Evolutionary conservation across 2,329 filamentous ascomycete genomes (phyloP).

Genomic region (Aspergillus intermedius): DNA sequence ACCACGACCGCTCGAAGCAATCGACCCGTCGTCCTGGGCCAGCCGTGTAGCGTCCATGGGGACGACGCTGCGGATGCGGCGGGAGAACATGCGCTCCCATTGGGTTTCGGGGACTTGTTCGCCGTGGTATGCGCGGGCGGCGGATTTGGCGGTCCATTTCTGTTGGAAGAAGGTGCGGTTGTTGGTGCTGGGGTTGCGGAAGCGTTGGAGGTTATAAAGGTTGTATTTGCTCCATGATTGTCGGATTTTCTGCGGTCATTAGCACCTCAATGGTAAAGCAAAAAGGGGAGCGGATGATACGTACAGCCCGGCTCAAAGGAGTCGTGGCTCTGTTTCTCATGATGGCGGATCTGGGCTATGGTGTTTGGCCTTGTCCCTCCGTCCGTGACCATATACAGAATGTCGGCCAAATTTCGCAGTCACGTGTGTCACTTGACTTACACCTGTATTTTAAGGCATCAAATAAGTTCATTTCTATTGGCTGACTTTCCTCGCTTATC

Average conservation of each 20-base stretch:
- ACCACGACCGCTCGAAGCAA: constrained; percentile 76
- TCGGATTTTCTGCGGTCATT: constrained; percentile 66
- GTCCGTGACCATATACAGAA: constrained; percentile 3
- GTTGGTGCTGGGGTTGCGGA: constrained; percentile 41
- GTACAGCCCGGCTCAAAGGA: constrained; percentile 35
- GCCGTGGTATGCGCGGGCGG: constrained; percentile 82
- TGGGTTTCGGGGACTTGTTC: constrained; percentile 88
- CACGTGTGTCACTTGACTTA: background rate
- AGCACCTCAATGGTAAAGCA: background rate
- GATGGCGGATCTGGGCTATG: constrained; percentile 16
- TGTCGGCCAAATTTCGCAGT: constrained; percentile 17
- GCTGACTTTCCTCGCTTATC: constrained; percentile 21
- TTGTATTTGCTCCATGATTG: constrained; percentile 98
- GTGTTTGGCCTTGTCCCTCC: constrained; percentile 5
- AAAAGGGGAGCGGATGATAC: background rate
- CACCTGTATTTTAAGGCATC: constrained; percentile 12
- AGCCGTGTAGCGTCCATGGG: constrained; percentile 78
- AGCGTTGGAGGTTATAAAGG: constrained; percentile 73
- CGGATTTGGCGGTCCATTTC: constrained; percentile 88
- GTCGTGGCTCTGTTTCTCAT: constrained; percentile 43
- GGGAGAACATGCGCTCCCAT: constrained; percentile 89
- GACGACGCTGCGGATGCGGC: constrained; percentile 72
- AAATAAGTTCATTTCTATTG: constrained; percentile 8
- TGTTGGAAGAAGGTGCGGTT: constrained; percentile 85
- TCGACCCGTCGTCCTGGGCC: constrained; percentile 72